Conservation (phyloP, 495 filamentous ascomycete genomes). For the Penicillium taxi region DNA sequence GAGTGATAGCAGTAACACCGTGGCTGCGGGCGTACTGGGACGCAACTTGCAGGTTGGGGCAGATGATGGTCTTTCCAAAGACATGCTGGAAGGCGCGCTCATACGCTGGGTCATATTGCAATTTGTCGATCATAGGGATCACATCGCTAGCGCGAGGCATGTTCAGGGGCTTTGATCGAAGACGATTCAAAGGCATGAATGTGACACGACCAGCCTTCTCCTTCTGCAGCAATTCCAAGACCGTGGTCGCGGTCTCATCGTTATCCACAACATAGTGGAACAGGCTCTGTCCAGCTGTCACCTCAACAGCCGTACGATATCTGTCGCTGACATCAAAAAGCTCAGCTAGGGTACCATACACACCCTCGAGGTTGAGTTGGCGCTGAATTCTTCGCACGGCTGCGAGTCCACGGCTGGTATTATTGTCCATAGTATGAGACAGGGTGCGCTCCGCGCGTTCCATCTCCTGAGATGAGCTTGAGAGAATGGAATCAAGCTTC, state of each 20-base stretch:
- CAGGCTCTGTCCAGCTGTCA: conserved; percentile 82
- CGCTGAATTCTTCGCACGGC: conserved; percentile 73
- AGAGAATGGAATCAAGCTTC: conserved; percentile 69
- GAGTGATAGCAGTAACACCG: conserved; percentile 84
- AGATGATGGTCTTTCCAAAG: conserved; percentile 92
- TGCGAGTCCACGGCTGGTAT: conserved; percentile 73
- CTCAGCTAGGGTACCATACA: conserved; percentile 88
- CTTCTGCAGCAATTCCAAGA: conserved; percentile 71
- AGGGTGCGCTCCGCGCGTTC: conserved; percentile 68
- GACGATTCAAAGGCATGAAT: conserved; percentile 84
- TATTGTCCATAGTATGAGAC: conserved; percentile 79
- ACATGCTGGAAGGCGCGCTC: conserved; percentile 86
- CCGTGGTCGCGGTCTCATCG: conserved; percentile 73
- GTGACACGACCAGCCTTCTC: conserved; percentile 81
- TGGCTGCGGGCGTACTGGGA: conserved; percentile 86
- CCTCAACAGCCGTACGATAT: conserved; percentile 84
- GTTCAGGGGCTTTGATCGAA: conserved; percentile 58
- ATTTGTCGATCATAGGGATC: conserved; percentile 74
- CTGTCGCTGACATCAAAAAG: conserved; percentile 76
- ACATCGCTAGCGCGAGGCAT: conserved; percentile 83
- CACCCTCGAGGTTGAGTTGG: conserved; percentile 70
- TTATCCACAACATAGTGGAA: conserved; percentile 98
- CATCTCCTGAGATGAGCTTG: conserved; percentile 63
- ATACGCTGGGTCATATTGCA: conserved; percentile 68
- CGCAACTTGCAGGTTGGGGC: conserved; percentile 76